phyloP scores from a whole-genome alignment of 2,329 filamentous ascomycete species.

The Pseudopithomyces chartarum region DNA sequence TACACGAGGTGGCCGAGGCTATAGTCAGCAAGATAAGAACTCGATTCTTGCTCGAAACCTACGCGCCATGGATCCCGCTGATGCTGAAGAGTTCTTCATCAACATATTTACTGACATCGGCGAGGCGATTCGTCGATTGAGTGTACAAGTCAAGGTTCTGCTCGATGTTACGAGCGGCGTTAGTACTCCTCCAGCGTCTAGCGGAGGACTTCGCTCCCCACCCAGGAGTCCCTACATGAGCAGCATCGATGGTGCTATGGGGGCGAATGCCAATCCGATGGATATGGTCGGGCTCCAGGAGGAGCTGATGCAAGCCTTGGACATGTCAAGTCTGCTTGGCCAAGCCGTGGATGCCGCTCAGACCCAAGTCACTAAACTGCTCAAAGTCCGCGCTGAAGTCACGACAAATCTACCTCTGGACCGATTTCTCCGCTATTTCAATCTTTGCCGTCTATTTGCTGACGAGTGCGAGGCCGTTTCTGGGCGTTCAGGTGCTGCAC shows the following conservation, averaged over 20 bases:
- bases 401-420: conserved; percentile 69
- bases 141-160: conserved; percentile 92
- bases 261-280: conserved; percentile 16
- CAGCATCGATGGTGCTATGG: conserved; percentile 50
- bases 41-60: conserved; percentile 86
- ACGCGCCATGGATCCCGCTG: conserved; percentile 78
- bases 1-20: conserved; percentile 69
- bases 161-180: conserved; percentile 87
- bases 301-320: conserved; percentile 76
- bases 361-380: conserved; percentile 71
- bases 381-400: conserved; percentile 78
- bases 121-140: conserved; percentile 82
- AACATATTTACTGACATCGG: conserved; percentile 87
- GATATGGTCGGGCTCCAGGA: conserved; percentile 59
- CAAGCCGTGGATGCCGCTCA: conserved; percentile 82
- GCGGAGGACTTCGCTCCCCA: conserved; percentile 52
- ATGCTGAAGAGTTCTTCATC: conserved; percentile 81
- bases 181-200: conserved; percentile 50
- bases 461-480: conserved; percentile 87
- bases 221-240: conserved; percentile 51
- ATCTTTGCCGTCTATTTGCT: conserved; percentile 79
- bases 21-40: conserved; percentile 85
- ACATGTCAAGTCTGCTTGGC: conserved; percentile 76
- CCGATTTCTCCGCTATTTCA: conserved; percentile 81
- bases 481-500: conserved; percentile 72